These are phyloP conservation scores for Corchorus olitorius DNA, from an alignment of 345 rosid species.

Conservation along the genomic window DNA sequence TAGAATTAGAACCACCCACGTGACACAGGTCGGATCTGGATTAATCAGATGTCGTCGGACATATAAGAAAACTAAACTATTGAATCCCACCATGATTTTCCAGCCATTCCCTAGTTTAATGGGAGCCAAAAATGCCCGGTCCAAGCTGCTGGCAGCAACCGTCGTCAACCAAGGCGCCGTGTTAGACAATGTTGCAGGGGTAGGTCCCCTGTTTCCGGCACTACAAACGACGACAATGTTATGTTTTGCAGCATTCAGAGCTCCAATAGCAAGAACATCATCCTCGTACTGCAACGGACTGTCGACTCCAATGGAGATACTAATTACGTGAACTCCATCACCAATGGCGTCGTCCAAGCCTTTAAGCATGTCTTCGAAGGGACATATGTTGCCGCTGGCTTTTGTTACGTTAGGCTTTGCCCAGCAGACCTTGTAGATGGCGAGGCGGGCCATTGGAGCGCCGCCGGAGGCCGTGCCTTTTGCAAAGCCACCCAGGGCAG, in stretches of 20 bases:
- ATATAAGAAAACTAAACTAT: too few species aligned
- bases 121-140: conserved; percentile 53
- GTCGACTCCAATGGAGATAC: conserved; percentile 57
- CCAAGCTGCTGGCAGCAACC: conserved; percentile 77
- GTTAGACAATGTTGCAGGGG: conserved; percentile 58
- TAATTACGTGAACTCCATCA: conserved; percentile 77
- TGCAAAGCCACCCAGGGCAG: conserved; percentile 69
- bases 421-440: conserved; percentile 91
- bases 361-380: conserved; percentile 69
- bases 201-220: conserved; percentile 82
- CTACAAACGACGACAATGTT: conserved; percentile 64
- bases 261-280: conserved; percentile 64
- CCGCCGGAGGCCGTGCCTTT: conserved; percentile 75
- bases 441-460: conserved; percentile 71
- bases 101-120: conserved; percentile 67
- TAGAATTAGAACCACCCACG: too few species aligned
- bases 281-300: conserved; percentile 22
- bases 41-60: too few species aligned
- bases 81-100: conserved; percentile 43
- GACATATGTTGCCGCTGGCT: conserved; percentile 49
- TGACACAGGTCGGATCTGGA: too few species aligned
- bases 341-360: conserved; percentile 82
- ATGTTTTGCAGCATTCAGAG: conserved; percentile 59
- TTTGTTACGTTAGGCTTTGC: conserved; percentile 52
- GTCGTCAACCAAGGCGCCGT: conserved; percentile 82